Evolutionary conservation across 1,284 basidiomycete genomes (phyloP).

Genomic region (Tilletia setariae): DNA sequence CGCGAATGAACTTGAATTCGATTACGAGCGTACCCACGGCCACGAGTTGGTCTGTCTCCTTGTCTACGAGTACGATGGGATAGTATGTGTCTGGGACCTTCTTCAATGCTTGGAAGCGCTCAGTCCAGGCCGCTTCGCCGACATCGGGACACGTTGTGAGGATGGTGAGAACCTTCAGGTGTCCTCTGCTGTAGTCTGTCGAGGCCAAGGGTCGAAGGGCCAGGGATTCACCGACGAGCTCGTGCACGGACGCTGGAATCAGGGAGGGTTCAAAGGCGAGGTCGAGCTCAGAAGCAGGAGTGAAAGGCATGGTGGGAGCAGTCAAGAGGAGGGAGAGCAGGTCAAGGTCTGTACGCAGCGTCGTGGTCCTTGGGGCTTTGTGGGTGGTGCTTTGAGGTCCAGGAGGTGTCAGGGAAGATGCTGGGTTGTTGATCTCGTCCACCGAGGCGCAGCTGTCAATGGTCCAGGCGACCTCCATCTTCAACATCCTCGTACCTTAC

Average conservation of each 20-base stretch:
- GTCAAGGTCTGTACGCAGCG: neutral
- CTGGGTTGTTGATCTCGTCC: too few relatives aligned
- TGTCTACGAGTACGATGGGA: conserved; percentile 76
- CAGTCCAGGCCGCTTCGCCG: conserved; percentile 62
- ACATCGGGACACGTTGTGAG: conserved; percentile 76
- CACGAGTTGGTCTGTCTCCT: conserved; percentile 72
- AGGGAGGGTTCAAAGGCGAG: conserved; percentile 70
- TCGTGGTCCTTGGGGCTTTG: neutral
- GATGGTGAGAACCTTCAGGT: conserved; percentile 76
- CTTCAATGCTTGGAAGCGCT: conserved; percentile 31
- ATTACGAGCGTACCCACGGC: conserved; percentile 79
- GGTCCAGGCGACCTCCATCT: too few relatives aligned
- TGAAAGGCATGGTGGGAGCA: conserved; percentile 57
- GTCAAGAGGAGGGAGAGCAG: neutral
- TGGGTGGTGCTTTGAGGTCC: neutral
- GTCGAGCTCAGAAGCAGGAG: conserved; percentile 68
- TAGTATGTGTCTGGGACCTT: conserved; percentile 63
- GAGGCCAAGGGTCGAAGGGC: conserved; percentile 84
- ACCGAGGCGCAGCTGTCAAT: too few relatives aligned
- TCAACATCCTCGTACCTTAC: too few relatives aligned
- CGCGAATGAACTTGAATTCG: conserved; percentile 87
- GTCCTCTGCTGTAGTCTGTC: conserved; percentile 77
- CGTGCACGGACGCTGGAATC: conserved; percentile 60
- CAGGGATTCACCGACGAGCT: conserved; percentile 7
- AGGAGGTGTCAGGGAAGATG: neutral